Conservation (phyloP, 2,329 filamentous ascomycete genomes). For the Sclerotinia minor region DNA sequence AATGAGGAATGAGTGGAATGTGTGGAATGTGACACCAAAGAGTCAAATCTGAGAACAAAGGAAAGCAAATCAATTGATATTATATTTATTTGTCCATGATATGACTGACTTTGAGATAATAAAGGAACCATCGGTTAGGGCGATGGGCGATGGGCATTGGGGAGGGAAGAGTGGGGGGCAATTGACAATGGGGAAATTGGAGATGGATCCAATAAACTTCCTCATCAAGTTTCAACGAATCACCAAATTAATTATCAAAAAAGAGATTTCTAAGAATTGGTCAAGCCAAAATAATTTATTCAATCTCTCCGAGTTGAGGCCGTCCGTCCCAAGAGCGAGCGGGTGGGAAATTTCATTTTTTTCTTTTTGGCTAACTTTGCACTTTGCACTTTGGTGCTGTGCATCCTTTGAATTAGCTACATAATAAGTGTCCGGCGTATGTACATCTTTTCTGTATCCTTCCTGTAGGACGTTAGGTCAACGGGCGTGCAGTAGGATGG, state of each 20-base stretch:
- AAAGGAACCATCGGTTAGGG: background rate
- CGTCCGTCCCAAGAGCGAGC: slow-evolving; percentile 9
- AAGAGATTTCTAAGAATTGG: background rate
- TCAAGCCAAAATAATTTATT: background rate
- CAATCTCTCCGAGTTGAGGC: slow-evolving; percentile 15
- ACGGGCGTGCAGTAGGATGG: slow-evolving; percentile 9
- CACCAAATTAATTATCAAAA: slow-evolving; percentile 4
- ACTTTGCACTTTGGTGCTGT: background rate
- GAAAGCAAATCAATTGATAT: background rate
- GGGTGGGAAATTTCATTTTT: slow-evolving; percentile 1
- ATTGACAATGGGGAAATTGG: background rate
- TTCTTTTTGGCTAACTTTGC: no score
- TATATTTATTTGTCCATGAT: background rate
- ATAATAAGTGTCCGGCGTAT: background rate
- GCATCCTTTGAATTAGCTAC: background rate
- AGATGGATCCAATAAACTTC: slow-evolving; percentile 2
- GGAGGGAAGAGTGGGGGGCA: no score
- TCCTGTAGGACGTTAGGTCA: slow-evolving; percentile 6
- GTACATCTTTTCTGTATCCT: slow-evolving; percentile 10
- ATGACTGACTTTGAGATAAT: background rate
- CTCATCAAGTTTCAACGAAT: background rate
- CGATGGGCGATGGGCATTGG: background rate
- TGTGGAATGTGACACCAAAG: background rate
- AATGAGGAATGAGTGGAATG: background rate
- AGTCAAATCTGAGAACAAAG: background rate